phyloP scores from a whole-genome alignment of 1,284 basidiomycete genomes.

The Stygiomarasmius scandens region DNA sequence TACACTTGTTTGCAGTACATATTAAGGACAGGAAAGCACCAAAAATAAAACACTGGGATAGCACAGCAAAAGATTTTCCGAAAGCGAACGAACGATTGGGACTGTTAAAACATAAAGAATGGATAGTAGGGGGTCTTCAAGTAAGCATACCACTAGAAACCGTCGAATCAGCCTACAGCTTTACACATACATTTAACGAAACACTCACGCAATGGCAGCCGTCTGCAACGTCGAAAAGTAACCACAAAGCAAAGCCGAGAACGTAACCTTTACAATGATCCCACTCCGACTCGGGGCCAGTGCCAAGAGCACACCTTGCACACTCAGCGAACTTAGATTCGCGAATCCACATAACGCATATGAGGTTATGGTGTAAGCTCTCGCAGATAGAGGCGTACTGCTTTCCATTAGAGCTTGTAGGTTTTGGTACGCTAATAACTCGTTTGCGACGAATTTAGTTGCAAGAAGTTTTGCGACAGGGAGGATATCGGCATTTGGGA shows the following conservation, averaged over 20 bases:
- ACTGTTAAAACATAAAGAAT: too few species aligned
- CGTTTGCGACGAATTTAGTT: conserved; percentile 85
- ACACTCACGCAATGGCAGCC: conserved; percentile 67
- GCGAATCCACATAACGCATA: conserved; percentile 91
- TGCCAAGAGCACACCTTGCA: conserved; percentile 86
- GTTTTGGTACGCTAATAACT: conserved; percentile 79
- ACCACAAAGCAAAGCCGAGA: conserved; percentile 82
- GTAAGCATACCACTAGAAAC: background rate
- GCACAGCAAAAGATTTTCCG: too few species aligned
- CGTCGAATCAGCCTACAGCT: background rate
- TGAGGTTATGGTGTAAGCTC: conserved; percentile 77
- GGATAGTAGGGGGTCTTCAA: too few species aligned
- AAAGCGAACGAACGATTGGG: too few species aligned
- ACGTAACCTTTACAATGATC: conserved; percentile 72
- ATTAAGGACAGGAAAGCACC: too few species aligned
- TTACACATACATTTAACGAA: background rate
- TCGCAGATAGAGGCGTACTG: conserved; percentile 60
- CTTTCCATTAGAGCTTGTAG: conserved; percentile 56
- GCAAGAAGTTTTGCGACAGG: conserved; percentile 80
- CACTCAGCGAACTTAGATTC: conserved; percentile 84
- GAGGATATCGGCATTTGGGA: conserved; percentile 73
- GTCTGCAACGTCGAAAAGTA: conserved; percentile 77
- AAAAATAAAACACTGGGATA: too few species aligned
- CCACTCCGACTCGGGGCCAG: conserved; percentile 77
- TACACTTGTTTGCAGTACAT: too few species aligned